Percentiles rank a stretch among this genome's conserved stretches.
Evolutionary conservation across 2,329 filamentous ascomycete species (phyloP).

Genomic region (Zymoseptoria pseudotritici): DNA sequence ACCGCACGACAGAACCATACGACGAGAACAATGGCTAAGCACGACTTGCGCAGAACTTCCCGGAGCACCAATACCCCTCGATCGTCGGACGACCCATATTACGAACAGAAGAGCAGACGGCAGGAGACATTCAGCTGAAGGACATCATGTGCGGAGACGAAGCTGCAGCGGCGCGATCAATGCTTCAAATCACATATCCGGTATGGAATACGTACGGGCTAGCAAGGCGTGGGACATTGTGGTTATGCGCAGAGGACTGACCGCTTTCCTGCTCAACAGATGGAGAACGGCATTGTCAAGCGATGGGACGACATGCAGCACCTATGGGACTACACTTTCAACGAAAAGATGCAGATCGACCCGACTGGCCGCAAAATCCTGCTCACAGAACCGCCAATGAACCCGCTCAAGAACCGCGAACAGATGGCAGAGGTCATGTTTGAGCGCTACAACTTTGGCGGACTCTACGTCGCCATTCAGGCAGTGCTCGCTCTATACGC

Average conservation of each 20-base stretch:
- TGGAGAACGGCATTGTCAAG: conserved; percentile 99
- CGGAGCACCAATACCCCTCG: conserved; percentile 95
- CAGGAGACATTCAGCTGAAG: conserved; percentile 65
- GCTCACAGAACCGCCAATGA: conserved; percentile 94
- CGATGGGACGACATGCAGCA: conserved; percentile 99
- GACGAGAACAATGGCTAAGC: background rate
- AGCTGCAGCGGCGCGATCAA: conserved; percentile 86
- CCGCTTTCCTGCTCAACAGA: conserved; percentile 43
- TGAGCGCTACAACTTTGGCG: conserved; percentile 90
- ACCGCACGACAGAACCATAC: background rate
- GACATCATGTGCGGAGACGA: conserved; percentile 99
- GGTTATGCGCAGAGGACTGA: background rate
- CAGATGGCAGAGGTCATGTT: conserved; percentile 99
- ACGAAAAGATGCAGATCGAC: conserved; percentile 92
- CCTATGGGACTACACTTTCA: conserved; percentile 98
- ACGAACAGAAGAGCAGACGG: conserved; percentile 82
- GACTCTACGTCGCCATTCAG: conserved; percentile 96
- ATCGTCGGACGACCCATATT: conserved; percentile 97
- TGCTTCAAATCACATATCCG: conserved; percentile 97
- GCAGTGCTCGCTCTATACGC: conserved; percentile 93
- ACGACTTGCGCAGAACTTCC: conserved; percentile 68
- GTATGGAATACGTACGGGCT: conserved; percentile 38
- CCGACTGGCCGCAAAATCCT: conserved; percentile 91
- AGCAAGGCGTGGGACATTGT: conserved; percentile 8
- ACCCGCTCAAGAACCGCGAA: conserved; percentile 91